Conservation (phyloP, 495 filamentous ascomycete genomes). For the Penicillium psychrofluorescens region DNA sequence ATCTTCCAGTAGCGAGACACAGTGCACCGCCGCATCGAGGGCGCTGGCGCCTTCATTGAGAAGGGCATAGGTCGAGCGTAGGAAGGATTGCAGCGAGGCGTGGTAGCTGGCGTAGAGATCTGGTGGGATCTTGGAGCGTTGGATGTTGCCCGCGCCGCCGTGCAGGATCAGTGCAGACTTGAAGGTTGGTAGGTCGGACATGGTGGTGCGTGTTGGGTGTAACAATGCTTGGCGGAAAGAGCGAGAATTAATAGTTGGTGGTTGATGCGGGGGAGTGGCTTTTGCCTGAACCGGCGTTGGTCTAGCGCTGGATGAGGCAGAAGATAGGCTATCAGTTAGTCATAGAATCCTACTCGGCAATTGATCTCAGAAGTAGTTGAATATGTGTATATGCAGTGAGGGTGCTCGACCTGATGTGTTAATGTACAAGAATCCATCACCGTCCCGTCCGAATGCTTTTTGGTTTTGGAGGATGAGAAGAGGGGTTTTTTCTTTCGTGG, state of each 20-base stretch:
- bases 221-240: no score
- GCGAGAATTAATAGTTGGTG: no score
- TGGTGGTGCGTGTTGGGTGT: background rate
- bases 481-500: slow-evolving; percentile 11
- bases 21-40: slow-evolving; percentile 66
- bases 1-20: slow-evolving; percentile 72
- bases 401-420: slow-evolving; percentile 30
- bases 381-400: slow-evolving; percentile 6
- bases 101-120: slow-evolving; percentile 53
- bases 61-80: slow-evolving; percentile 35
- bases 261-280: background rate
- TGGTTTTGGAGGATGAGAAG: slow-evolving; percentile 13
- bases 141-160: slow-evolving; percentile 80
- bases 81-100: slow-evolving; percentile 55
- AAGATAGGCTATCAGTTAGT: background rate
- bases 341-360: background rate
- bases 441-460: slow-evolving; percentile 12
- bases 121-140: slow-evolving; percentile 56
- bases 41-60: slow-evolving; percentile 45
- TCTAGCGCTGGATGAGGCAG: slow-evolving; percentile 6
- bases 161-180: slow-evolving; percentile 76
- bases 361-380: background rate
- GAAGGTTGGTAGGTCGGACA: slow-evolving; percentile 14
- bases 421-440: slow-evolving; percentile 32
- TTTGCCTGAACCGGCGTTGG: background rate